Base-by-base conservation (phyloP, 2,329 filamentous ascomycete species). In the Lecanoromycetidae sp. region DNA sequence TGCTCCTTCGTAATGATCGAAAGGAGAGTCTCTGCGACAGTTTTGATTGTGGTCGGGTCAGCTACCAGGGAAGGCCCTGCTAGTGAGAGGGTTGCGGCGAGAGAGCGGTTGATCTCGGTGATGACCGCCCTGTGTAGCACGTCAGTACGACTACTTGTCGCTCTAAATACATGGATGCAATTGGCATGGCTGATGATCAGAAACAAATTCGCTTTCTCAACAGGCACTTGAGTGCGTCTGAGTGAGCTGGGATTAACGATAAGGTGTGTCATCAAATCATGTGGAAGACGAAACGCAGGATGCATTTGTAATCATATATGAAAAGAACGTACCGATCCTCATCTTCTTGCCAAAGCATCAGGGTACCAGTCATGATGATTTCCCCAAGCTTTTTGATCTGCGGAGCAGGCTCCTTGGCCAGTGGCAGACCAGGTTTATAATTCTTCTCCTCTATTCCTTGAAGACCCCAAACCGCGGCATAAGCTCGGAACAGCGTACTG, bases 161-260 rank as follows among this genome's bases (percentile, higher is more conserved):
- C 9, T 13, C 27, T 6, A 48, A 52, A 30, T 51, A 42, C 2
- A 44, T 19, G 35, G 25, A 44, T 50, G 54, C 56, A 55, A 47
- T 54, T n/a, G n/a, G 45, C 30, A 56, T 54, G 44, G 12, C 27
- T 33, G 32, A 50, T 36, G 49, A 45, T 74, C 70, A 74, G 71
- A 67, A 71, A 71, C 66, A 71, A 68, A 73, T 77, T 75, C 82
- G 87, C 72, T 69, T 93, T 91, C 81, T 81, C 86, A 87, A 84
- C 87, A 94, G 79, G 79, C 84, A 79, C 63, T 69, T 71, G 76
- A 70, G 71, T 76, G 85, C 81, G 82, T 96, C 84, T 85, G 86
- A 94, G 88, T 95, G 90, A 95, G 88, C 88, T 95, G 88, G 87
- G 90, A 90, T 77, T 90, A 88, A 88, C 86, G 85, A 80, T 22